These are phyloP conservation scores for Trifolium dubium DNA, from an alignment of 306 rosid genomes.

Conservation along the genomic window DNA sequence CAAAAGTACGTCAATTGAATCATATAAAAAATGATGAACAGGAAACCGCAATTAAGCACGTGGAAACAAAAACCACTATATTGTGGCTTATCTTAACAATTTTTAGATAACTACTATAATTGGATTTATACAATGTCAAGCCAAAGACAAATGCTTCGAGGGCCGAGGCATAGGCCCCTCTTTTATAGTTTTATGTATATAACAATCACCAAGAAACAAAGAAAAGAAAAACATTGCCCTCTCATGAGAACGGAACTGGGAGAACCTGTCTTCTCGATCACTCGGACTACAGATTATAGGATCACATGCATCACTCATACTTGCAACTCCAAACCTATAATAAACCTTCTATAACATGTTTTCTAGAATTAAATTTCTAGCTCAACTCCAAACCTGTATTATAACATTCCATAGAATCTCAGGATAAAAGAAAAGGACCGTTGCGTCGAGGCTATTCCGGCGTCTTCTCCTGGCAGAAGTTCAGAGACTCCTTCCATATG, in stretches of 20 bases:
- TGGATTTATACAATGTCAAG: constrained; percentile 47
- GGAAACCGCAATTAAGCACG: not conserved
- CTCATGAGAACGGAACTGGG: constrained; percentile 18
- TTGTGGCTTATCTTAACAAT: constrained; percentile 38
- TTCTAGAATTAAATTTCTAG: constrained; percentile 8
- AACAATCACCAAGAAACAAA: constrained; percentile 39
- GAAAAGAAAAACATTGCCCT: not conserved
- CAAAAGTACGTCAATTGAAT: not conserved
- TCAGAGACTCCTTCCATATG: constrained; percentile 81
- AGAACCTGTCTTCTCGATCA: constrained; percentile 49
- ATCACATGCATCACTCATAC: constrained; percentile 38
- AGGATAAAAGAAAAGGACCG: constrained; percentile 13
- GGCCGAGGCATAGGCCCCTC: constrained; percentile 46
- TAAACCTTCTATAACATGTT: constrained; percentile 20
- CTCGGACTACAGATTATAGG: constrained; percentile 31
- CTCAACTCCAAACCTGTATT: constrained; percentile 42
- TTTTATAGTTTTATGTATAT: constrained; percentile 22
- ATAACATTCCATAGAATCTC: constrained; percentile 37
- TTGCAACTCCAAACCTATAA: constrained; percentile 42
- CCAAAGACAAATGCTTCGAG: constrained; percentile 40
- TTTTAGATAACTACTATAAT: constrained; percentile 38
- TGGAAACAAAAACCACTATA: constrained; percentile 28
- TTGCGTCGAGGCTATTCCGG: constrained; percentile 22
- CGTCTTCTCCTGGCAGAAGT: constrained; percentile 36
- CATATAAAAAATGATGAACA: not conserved